Evolutionary conservation across 768 basidiomycete species (phyloP).

Genomic region (Russula abietina): DNA sequence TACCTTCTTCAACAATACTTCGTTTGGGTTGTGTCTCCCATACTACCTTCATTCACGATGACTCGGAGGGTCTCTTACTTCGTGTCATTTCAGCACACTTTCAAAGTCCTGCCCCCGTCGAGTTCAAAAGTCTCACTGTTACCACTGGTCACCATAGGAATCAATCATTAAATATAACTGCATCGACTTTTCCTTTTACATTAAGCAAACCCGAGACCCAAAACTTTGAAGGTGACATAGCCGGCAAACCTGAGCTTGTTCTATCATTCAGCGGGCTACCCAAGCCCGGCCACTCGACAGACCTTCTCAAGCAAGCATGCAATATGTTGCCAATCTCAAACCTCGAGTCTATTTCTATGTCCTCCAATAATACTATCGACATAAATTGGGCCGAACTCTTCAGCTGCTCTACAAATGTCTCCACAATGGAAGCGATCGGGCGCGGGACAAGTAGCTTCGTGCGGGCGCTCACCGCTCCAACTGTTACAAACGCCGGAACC

Average conservation of each 20-base stretch:
- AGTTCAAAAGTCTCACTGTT: not conserved
- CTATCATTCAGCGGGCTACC: not conserved
- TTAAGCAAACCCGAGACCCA: not conserved
- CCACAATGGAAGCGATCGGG: not conserved
- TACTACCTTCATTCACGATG: not conserved
- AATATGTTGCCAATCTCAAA: not conserved
- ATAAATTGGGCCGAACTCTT: conserved; percentile 4
- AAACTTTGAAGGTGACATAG: not conserved
- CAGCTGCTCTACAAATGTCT: not conserved
- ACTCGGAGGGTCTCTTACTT: not conserved
- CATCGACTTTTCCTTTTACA: not conserved
- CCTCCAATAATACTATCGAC: not conserved
- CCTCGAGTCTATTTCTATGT: conserved; percentile 7
- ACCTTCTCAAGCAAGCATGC: not conserved
- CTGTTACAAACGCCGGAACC: too few relatives aligned
- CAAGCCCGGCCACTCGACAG: not conserved
- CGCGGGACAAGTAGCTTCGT: conserved; percentile 1
- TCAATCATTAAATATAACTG: not conserved
- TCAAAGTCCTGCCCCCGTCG: not conserved
- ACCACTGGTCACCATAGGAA: not conserved
- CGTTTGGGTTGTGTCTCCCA: not conserved
- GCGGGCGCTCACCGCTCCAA: not conserved
- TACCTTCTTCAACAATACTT: conserved; percentile 2
- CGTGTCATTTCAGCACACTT: conserved; percentile 3
- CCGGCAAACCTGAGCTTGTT: not conserved